phyloP scores from a whole-genome alignment of 495 filamentous ascomycete species.

The Annulohypoxylon bovei region DNA sequence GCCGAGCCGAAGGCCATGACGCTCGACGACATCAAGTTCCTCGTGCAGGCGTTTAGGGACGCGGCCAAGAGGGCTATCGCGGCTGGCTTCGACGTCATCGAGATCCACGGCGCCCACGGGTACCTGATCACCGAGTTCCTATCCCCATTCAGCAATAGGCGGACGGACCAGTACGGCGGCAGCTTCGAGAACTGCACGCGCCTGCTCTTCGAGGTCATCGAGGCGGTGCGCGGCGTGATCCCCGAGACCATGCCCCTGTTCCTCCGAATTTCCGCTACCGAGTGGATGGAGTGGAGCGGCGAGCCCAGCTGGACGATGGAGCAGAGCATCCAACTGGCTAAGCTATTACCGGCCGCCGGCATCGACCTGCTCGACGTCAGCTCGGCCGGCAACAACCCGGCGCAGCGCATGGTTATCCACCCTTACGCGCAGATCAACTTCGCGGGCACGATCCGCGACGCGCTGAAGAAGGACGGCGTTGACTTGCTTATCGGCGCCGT shows the following conservation, averaged over 20 bases:
- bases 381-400: constrained; percentile 71
- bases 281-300: constrained; percentile 71
- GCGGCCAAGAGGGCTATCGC: constrained; percentile 68
- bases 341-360: constrained; percentile 69
- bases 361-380: constrained; percentile 82
- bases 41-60: constrained; percentile 69
- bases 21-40: constrained; percentile 66
- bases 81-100: constrained; percentile 76
- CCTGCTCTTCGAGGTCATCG: constrained; percentile 35
- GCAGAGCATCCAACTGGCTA: constrained; percentile 69
- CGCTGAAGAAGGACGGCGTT: constrained; percentile 64
- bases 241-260: constrained; percentile 71
- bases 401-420: constrained; percentile 66
- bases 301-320: constrained; percentile 71
- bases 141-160: constrained; percentile 67
- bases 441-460: constrained; percentile 67
- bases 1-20: constrained; percentile 67
- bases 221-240: constrained; percentile 20
- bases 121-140: constrained; percentile 73
- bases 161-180: constrained; percentile 67
- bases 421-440: constrained; percentile 71
- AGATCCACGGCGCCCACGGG: constrained; percentile 71
- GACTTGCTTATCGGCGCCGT: constrained; percentile 75
- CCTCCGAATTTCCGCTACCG: constrained; percentile 74
- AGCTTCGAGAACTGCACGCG: constrained; percentile 65